phyloP scores from a whole-genome alignment of 768 basidiomycete species.

The Pholiota molesta region DNA sequence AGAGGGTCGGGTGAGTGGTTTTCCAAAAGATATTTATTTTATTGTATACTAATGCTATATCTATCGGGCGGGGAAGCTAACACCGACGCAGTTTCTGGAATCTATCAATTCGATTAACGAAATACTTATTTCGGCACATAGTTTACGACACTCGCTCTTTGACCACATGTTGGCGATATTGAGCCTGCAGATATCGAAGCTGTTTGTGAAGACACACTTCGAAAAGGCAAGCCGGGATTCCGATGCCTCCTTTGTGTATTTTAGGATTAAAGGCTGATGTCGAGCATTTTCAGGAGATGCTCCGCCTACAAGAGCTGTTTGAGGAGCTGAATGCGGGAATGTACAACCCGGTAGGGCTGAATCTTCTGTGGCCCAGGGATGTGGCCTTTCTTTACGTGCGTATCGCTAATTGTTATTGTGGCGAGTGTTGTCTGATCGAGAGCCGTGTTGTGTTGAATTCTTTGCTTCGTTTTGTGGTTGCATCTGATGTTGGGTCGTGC shows the following conservation, averaged over 20 bases:
- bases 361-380: conserved; percentile 82
- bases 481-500: no score
- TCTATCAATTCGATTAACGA: conserved; percentile 92
- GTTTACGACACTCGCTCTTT: conserved; percentile 66
- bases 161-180: conserved; percentile 82
- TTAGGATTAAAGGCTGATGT: not conserved
- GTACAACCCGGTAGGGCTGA: conserved; percentile 87
- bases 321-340: conserved; percentile 68
- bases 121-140: conserved; percentile 84
- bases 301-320: conserved; percentile 61
- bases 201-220: conserved; percentile 77
- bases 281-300: conserved; percentile 67
- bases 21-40: not conserved
- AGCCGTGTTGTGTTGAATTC: no score
- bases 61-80: conserved; percentile 56
- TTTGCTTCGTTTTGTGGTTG: no score
- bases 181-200: conserved; percentile 77
- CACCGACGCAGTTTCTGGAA: conserved; percentile 87
- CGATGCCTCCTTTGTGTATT: not conserved
- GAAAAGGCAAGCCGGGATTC: conserved; percentile 61
- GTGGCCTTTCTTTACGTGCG: conserved; percentile 93
- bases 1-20: conserved; percentile 73
- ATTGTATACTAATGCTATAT: not conserved
- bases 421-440: conserved; percentile 4
- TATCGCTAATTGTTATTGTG: conserved; percentile 26